phyloP scores from a whole-genome alignment of 169 alveolate genomes.

The Toxoplasma gondii region DNA sequence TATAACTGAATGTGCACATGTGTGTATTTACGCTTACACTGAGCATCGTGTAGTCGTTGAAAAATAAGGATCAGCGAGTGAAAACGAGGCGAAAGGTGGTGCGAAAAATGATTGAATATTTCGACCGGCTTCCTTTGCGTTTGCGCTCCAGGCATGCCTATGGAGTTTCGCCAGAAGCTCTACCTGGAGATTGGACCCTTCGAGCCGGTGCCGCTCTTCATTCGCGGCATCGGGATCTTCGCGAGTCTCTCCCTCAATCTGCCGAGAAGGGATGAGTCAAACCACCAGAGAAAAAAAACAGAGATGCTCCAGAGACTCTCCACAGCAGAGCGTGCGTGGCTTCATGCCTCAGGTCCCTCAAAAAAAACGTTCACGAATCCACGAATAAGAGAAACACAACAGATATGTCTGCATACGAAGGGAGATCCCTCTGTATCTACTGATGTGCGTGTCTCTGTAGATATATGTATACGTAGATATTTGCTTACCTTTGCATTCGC shows the following conservation, averaged over 20 bases:
- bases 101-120: too few relatives aligned
- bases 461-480: neutral
- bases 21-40: too few relatives aligned
- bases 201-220: slow-evolving; percentile 88
- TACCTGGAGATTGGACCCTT: slow-evolving; percentile 91
- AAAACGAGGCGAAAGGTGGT: too few relatives aligned
- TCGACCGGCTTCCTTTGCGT: too few relatives aligned
- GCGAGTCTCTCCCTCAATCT: slow-evolving; percentile 85
- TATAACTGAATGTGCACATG: too few relatives aligned
- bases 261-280: slow-evolving; percentile 81
- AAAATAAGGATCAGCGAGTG: too few relatives aligned
- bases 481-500: neutral
- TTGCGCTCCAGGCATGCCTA: slow-evolving; percentile 70
- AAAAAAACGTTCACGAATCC: neutral
- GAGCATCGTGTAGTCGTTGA: too few relatives aligned
- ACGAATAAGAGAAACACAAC: neutral
- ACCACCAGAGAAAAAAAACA: neutral
- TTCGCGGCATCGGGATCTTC: slow-evolving; percentile 89
- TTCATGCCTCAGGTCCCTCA: too few relatives aligned
- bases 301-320: neutral
- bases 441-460: neutral
- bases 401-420: neutral
- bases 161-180: slow-evolving; percentile 78
- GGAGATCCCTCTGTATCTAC: neutral
- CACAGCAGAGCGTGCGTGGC: too few relatives aligned